Base-by-base conservation (phyloP, 2,329 filamentous ascomycete genomes). In the Lecanicillium sp. region DNA sequence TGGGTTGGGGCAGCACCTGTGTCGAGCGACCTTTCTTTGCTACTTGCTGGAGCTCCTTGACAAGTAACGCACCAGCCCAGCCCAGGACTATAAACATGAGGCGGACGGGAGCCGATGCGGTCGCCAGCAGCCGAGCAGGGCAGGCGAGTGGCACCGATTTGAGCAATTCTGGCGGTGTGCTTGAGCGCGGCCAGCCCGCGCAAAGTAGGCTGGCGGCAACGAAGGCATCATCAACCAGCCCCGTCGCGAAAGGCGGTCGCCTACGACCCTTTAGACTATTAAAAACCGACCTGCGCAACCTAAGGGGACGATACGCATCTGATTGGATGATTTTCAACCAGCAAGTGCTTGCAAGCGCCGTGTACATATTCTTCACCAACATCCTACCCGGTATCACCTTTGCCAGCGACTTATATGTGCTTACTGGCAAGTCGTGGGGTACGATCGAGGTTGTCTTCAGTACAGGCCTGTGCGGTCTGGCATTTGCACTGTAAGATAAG, bases 361-460 rank as follows among this genome's bases (percentile, higher is more conserved):
- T 84, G 24, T 83, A 82, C 62, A 73, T 84, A 51, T 84, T 83
- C 67, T 84, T 84, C 58, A 83, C 79, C 23, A 84, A 84, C 58
- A 68, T 84, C 5, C 62, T 85, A 10, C 81, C 81, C 0, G 80
- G 81, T 2, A 83, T 84, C 56, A 84, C 81, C 0, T 84, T 84
- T 62, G 80, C 80, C 0, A 81, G 76, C 59, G 81, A 84, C 59
- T 61, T 84, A 49, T 82, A 81, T 57, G 74, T 76, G 4, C 63
- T 80, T 52, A 84, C 81, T 0, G 80, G 80, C 12, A 66, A 74
- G 56, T 80, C 75, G 23, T 84, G 80, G 78, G 80, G 80, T 1
- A 81, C 81, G 1, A 81, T 84, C 45, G 81, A 84, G 58, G 78
- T 84, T 7, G 79, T 85, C 2, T 77, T 84, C 49, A 83, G 79